These are phyloP conservation scores for Penicillium sp. DNA, from an alignment of 2,329 filamentous ascomycete species.

Conservation along the genomic window DNA sequence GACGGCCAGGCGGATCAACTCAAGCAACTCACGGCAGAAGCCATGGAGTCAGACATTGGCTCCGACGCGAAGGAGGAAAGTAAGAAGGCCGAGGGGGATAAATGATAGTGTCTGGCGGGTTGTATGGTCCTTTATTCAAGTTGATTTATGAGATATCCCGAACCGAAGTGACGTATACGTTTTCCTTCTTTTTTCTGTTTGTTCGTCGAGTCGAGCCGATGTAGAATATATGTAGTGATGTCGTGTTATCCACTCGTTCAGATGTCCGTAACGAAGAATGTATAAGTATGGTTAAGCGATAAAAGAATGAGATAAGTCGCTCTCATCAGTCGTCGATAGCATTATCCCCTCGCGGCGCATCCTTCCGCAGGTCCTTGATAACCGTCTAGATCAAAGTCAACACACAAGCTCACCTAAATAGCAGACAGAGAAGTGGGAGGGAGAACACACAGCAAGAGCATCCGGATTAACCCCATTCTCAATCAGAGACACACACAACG, in stretches of 20 bases:
- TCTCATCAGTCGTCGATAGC: not conserved
- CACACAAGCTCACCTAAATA: not conserved
- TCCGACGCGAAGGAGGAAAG: slow-evolving; percentile 22
- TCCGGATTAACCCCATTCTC: slow-evolving; percentile 97
- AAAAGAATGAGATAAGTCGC: not conserved
- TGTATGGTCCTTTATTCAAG: not conserved
- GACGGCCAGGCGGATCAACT: slow-evolving; percentile 48
- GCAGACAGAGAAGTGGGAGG: not conserved
- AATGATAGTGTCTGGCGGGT: slow-evolving; percentile 18
- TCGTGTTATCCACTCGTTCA: not conserved
- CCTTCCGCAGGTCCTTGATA: slow-evolving; percentile 45
- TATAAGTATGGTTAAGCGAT: not conserved
- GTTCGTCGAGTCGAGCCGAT: no score
- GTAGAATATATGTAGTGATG: not conserved
- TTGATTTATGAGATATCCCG: slow-evolving; percentile 15
- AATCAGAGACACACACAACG: slow-evolving; percentile 92
- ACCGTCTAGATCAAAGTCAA: slow-evolving; percentile 33
- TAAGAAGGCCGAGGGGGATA: slow-evolving; percentile 23
- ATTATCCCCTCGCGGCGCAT: slow-evolving; percentile 24
- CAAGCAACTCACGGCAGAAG: slow-evolving; percentile 59
- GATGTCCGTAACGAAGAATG: not conserved
- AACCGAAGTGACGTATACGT: not conserved
- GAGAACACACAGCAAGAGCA: slow-evolving; percentile 73
- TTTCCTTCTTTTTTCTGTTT: not conserved
- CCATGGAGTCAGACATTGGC: slow-evolving; percentile 40